Percentiles rank a stretch among this genome's conserved stretches.
Conservation (phyloP, 2,329 filamentous ascomycete genomes). For the Penicillium decumbens region DNA sequence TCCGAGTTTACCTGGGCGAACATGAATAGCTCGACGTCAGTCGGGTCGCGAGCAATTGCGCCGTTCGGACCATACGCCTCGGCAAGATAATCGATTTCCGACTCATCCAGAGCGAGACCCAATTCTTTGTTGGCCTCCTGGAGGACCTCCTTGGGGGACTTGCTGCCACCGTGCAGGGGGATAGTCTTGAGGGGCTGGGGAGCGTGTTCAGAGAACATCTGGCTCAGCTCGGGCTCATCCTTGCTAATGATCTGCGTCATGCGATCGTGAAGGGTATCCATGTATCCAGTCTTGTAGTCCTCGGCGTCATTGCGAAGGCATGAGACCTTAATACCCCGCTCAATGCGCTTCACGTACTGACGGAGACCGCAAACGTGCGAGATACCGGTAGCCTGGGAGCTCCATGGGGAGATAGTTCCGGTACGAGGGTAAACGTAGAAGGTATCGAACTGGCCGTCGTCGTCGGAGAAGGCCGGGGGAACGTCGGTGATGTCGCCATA, state of each 20-base stretch:
- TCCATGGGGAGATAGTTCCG: slow-evolving; percentile 88
- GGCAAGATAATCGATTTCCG: slow-evolving; percentile 92
- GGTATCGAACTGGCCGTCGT: slow-evolving; percentile 51
- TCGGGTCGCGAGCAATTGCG: slow-evolving; percentile 58
- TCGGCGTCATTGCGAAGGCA: slow-evolving; percentile 55
- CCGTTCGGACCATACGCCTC: slow-evolving; percentile 67
- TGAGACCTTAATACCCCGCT: slow-evolving; percentile 76
- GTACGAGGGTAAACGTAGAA: slow-evolving; percentile 76
- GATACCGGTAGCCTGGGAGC: slow-evolving; percentile 91
- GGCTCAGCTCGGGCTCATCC: slow-evolving; percentile 62
- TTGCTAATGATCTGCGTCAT: slow-evolving; percentile 85
- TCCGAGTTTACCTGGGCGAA: slow-evolving; percentile 99
- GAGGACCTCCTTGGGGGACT: slow-evolving; percentile 65
- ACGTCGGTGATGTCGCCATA: slow-evolving; percentile 56
- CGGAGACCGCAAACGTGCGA: slow-evolving; percentile 84
- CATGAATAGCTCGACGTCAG: slow-evolving; percentile 97
- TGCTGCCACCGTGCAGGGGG: slow-evolving; percentile 63
- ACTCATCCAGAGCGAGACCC: slow-evolving; percentile 79
- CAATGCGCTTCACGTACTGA: slow-evolving; percentile 68
- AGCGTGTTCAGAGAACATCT: slow-evolving; percentile 71
- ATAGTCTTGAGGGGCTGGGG: slow-evolving; percentile 67
- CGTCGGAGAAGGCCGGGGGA: slow-evolving; percentile 40
- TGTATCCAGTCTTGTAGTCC: slow-evolving; percentile 53
- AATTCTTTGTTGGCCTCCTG: slow-evolving; percentile 77
- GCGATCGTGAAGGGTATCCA: slow-evolving; percentile 74